A percentile compares a stretch with the other conserved stretches of the same genome.
Evolutionary conservation across 2,329 filamentous ascomycete genomes (phyloP).

Genomic region (Cladosporium sp.): DNA sequence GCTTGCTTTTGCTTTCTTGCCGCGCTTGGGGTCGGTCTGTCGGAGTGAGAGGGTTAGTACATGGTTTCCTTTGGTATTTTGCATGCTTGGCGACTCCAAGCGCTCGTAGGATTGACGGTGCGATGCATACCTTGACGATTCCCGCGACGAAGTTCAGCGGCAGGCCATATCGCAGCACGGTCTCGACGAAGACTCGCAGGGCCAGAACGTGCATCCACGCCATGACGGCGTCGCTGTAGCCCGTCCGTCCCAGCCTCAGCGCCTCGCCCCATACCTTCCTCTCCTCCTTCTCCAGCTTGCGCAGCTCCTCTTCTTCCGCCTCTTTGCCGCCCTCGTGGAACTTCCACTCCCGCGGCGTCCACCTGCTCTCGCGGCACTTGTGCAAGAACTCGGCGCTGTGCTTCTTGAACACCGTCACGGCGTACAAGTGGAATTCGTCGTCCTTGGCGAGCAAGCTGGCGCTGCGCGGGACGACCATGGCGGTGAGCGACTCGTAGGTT

Average conservation of each 20-base stretch:
- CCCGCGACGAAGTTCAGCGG: conserved; percentile 86
- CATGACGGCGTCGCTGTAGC: conserved; percentile 95
- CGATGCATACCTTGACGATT: conserved; percentile 70
- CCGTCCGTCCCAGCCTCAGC: conserved; percentile 80
- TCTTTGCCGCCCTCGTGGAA: conserved; percentile 87
- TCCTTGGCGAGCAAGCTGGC: conserved; percentile 78
- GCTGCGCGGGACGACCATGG: conserved; percentile 93
- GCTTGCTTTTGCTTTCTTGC: conserved; percentile 65
- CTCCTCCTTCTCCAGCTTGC: conserved; percentile 79
- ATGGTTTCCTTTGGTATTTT: not conserved
- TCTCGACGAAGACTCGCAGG: conserved; percentile 93
- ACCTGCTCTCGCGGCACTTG: conserved; percentile 89
- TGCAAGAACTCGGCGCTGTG: conserved; percentile 81
- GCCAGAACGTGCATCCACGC: conserved; percentile 92
- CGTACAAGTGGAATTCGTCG: conserved; percentile 84
- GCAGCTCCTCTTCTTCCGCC: conserved; percentile 83
- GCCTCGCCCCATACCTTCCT: conserved; percentile 92
- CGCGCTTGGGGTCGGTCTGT: conserved; percentile 79
- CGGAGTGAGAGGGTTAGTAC: conserved; percentile 17
- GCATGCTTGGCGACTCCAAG: not conserved
- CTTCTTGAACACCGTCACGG: conserved; percentile 93
- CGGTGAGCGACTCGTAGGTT: conserved; percentile 81
- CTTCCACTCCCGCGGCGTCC: conserved; percentile 93
- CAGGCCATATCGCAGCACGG: conserved; percentile 91
- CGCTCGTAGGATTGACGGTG: not conserved